Conservation (phyloP, 1,284 basidiomycete genomes). For the Cutaneotrichosporon mucoides region DNA sequence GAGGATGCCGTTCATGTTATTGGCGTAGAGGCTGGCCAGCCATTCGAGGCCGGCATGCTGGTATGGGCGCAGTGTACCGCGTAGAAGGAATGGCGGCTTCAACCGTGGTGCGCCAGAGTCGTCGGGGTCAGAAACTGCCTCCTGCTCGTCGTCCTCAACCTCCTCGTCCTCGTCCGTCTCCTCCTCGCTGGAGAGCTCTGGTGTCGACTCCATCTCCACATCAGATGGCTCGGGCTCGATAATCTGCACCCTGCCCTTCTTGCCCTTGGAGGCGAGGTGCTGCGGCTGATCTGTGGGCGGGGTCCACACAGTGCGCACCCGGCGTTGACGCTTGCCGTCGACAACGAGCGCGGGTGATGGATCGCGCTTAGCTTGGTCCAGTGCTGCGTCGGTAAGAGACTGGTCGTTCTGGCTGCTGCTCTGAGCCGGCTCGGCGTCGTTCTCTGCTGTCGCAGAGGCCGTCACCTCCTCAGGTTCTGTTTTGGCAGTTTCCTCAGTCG, state of each 20-base stretch:
- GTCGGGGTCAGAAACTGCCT: constrained; percentile 44
- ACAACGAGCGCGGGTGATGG: constrained; percentile 24
- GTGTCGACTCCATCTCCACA: constrained; percentile 12
- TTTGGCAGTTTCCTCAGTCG: not conserved
- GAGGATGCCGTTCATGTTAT: constrained; percentile 81
- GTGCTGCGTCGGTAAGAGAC: constrained; percentile 34
- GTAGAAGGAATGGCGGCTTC: constrained; percentile 72
- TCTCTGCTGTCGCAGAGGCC: not conserved
- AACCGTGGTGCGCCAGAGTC: constrained; percentile 59
- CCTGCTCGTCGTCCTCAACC: constrained; percentile 20
- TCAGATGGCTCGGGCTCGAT: constrained; percentile 12
- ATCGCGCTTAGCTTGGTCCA: constrained; percentile 14
- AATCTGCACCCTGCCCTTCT: constrained; percentile 26
- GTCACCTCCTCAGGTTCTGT: not conserved
- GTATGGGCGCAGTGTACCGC: constrained; percentile 86
- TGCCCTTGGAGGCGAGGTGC: constrained; percentile 15
- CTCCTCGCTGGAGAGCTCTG: constrained; percentile 11
- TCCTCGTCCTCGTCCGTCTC: constrained; percentile 24
- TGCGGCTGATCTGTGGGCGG: constrained; percentile 32
- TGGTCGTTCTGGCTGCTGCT: constrained; percentile 19
- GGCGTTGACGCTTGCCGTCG: constrained; percentile 40
- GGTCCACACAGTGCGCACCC: constrained; percentile 36
- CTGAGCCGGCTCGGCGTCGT: not conserved
- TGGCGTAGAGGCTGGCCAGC: constrained; percentile 83
- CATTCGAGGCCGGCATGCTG: constrained; percentile 93